Evolutionary conservation across 257 asterid genomes (phyloP).

Genomic region (Ophiorrhiza pumila): DNA sequence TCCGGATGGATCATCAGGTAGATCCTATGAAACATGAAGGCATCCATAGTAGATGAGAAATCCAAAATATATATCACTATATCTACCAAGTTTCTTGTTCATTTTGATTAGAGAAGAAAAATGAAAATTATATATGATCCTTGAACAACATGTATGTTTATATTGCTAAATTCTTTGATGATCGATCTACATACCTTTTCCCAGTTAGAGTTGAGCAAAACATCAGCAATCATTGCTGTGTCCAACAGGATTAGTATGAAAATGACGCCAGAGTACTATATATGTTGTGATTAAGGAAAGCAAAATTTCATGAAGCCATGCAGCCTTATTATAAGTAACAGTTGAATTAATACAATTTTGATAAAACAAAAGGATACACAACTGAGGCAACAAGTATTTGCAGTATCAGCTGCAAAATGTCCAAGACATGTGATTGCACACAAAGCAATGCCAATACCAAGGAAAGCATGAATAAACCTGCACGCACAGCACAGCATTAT

Average conservation of each 20-base stretch:
- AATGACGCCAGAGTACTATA: conserved; percentile 41
- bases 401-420: conserved; percentile 46
- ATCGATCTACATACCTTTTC: conserved; percentile 34
- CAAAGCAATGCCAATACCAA: conserved; percentile 48
- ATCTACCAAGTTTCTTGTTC: background rate
- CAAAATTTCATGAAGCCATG: background rate
- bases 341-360: too few species aligned
- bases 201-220: conserved; percentile 42
- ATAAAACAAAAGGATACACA: conserved; percentile 47
- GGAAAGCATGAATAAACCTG: conserved; percentile 61
- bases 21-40: conserved; percentile 24
- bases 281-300: conserved; percentile 35
- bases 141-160: too few species aligned
- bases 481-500: conserved; percentile 8
- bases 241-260: conserved; percentile 44
- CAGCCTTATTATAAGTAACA: background rate
- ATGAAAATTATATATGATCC: too few species aligned
- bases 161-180: too few species aligned
- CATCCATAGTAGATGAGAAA: background rate
- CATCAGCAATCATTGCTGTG: conserved; percentile 36
- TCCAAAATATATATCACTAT: background rate
- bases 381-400: conserved; percentile 40
- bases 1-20: conserved; percentile 39
- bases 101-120: background rate
- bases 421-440: conserved; percentile 58